Conservation (phyloP, 306 rosid genomes). For the Prunus padus region DNA sequence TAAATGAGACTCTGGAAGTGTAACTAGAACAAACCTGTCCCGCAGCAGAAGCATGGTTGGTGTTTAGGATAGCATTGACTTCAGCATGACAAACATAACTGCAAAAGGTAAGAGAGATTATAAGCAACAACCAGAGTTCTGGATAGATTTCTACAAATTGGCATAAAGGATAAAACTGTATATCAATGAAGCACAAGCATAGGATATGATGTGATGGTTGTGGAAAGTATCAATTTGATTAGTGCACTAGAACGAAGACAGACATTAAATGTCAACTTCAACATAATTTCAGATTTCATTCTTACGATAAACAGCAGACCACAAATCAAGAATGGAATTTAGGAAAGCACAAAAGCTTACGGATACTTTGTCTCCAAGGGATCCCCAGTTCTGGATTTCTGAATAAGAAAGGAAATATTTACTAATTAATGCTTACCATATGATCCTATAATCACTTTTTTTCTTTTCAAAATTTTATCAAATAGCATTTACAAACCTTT, state of each 20-base stretch:
- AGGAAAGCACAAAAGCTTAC: slow-evolving; percentile 45
- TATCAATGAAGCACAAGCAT: neutral
- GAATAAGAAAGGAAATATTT: slow-evolving; percentile 28
- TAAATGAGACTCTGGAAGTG: neutral
- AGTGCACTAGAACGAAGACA: neutral
- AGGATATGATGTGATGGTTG: neutral
- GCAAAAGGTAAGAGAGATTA: slow-evolving; percentile 12
- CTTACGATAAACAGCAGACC: neutral
- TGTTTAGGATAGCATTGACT: slow-evolving; percentile 90
- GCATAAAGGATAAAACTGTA: neutral
- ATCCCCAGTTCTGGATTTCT: slow-evolving; percentile 80
- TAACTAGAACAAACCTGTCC: slow-evolving; percentile 85
- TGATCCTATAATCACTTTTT: neutral
- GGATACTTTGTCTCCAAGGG: slow-evolving; percentile 94
- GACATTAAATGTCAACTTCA: neutral
- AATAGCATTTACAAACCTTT: slow-evolving; percentile 53
- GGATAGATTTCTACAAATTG: neutral
- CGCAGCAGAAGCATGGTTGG: slow-evolving; percentile 92
- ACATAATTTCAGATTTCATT: neutral
- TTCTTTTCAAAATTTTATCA: neutral
- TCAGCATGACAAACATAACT: slow-evolving; percentile 98
- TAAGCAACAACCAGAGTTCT: slow-evolving; percentile 4
- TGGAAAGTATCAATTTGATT: neutral
- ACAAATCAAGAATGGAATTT: neutral
- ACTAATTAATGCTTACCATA: neutral